A percentile compares a stretch with the other conserved stretches of the same genome.
Evolutionary conservation across 2,329 filamentous ascomycete species (phyloP).

Genomic region (Hypocreales sp.): DNA sequence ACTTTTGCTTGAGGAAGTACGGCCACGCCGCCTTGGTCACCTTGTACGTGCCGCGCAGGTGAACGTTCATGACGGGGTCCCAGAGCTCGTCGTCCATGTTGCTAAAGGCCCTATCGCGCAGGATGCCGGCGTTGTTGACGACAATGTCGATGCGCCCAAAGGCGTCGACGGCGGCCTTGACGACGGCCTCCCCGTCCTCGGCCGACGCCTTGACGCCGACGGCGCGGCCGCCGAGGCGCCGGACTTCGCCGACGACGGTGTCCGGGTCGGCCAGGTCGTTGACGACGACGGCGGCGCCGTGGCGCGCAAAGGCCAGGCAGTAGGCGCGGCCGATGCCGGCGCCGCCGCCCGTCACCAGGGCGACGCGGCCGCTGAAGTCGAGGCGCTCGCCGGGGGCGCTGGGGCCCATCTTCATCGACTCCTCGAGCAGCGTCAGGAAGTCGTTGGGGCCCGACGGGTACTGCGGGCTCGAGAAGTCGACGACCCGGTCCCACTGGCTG

Average conservation of each 20-base stretch:
- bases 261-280: slow-evolving; percentile 95
- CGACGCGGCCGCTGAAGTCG: slow-evolving; percentile 73
- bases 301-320: slow-evolving; percentile 71
- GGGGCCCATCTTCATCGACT: slow-evolving; percentile 61
- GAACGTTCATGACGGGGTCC: slow-evolving; percentile 84
- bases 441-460: slow-evolving; percentile 77
- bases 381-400: slow-evolving; percentile 60
- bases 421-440: slow-evolving; percentile 73
- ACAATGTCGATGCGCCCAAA: slow-evolving; percentile 90
- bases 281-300: slow-evolving; percentile 74
- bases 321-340: slow-evolving; percentile 87
- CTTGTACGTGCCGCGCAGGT: slow-evolving; percentile 90
- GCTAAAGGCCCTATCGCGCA: slow-evolving; percentile 91
- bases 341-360: slow-evolving; percentile 74
- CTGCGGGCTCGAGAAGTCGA: slow-evolving; percentile 67
- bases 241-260: slow-evolving; percentile 80
- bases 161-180: slow-evolving; percentile 85
- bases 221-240: slow-evolving; percentile 75
- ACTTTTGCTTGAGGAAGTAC: slow-evolving; percentile 96
- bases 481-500: slow-evolving; percentile 77
- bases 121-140: slow-evolving; percentile 95
- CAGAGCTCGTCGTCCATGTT: slow-evolving; percentile 96
- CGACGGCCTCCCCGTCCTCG: slow-evolving; percentile 78
- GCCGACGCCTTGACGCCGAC: slow-evolving; percentile 87
- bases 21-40: slow-evolving; percentile 96